These are phyloP conservation scores for Priceomyces carsonii DNA, from an alignment of 805 yeast species.

Conservation along the genomic window DNA sequence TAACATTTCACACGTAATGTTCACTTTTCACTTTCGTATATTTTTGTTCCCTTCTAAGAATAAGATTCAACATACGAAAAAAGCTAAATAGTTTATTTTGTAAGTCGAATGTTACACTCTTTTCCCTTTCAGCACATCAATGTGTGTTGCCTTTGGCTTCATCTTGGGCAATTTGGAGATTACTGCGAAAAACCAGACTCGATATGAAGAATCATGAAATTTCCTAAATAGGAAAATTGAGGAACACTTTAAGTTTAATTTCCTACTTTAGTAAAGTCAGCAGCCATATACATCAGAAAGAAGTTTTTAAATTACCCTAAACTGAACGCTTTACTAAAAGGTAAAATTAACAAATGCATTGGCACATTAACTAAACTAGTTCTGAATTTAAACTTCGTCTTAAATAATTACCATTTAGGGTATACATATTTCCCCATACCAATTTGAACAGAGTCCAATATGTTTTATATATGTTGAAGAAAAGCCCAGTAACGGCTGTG, in stretches of 20 bases:
- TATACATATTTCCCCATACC: conserved; percentile 7
- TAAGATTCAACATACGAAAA: no score
- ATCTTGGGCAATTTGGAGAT: conserved; percentile 4
- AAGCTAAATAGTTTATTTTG: not conserved
- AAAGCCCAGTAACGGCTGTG: conserved; percentile 3
- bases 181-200: not conserved
- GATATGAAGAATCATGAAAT: conserved; percentile 1
- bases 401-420: conserved; percentile 7
- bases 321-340: conserved; percentile 1
- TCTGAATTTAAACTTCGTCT: not conserved
- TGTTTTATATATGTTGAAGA: conserved; percentile 6
- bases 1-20: no score
- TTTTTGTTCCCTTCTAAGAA: no score
- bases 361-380: conserved; percentile 6
- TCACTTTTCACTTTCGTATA: no score
- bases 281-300: conserved; percentile 1
- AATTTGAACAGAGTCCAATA: not conserved
- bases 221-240: conserved; percentile 7
- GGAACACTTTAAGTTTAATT: conserved; percentile 3
- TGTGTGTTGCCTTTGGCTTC: conserved; percentile 1
- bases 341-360: not conserved
- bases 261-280: conserved; percentile 5
- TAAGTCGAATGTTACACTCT: no score
- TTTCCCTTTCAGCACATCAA: no score
- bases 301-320: conserved; percentile 6